These are phyloP conservation scores for Blastomyces parvus DNA, from an alignment of 2,329 filamentous ascomycete species.

Conservation along the genomic window DNA sequence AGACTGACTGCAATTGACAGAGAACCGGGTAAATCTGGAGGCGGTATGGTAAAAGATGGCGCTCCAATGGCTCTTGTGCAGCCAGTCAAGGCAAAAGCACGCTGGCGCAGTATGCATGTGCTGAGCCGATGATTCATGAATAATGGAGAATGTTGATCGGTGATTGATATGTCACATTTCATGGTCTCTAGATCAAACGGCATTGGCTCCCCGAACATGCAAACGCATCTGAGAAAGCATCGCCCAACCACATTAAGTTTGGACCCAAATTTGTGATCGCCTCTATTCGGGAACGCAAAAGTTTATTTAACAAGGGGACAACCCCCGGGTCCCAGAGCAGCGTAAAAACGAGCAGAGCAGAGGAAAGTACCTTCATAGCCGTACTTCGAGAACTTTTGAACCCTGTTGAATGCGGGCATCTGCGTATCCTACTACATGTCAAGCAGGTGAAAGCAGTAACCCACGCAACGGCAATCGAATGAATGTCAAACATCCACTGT, in stretches of 20 bases:
- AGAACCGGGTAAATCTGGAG: background rate
- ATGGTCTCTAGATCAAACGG: background rate
- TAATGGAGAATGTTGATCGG: background rate
- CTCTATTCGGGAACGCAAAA: background rate
- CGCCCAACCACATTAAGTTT: background rate
- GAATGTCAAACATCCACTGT: slow-evolving; percentile 33
- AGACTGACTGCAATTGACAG: background rate
- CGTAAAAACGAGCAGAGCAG: background rate
- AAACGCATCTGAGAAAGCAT: background rate
- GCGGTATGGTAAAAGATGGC: background rate
- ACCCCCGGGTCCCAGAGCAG: background rate
- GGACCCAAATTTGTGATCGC: background rate
- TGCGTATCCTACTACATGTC: background rate
- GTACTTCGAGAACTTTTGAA: background rate
- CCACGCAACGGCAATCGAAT: background rate
- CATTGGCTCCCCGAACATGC: background rate
- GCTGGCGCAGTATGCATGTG: background rate
- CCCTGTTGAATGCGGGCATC: background rate
- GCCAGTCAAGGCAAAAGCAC: background rate
- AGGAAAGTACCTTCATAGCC: background rate
- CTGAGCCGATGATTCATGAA: background rate
- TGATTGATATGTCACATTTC: slow-evolving; percentile 1
- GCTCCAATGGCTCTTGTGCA: background rate
- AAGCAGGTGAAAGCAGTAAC: background rate
- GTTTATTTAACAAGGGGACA: background rate